phyloP scores from a whole-genome alignment of 1,284 basidiomycete genomes.

The Farysia itapuensis region DNA sequence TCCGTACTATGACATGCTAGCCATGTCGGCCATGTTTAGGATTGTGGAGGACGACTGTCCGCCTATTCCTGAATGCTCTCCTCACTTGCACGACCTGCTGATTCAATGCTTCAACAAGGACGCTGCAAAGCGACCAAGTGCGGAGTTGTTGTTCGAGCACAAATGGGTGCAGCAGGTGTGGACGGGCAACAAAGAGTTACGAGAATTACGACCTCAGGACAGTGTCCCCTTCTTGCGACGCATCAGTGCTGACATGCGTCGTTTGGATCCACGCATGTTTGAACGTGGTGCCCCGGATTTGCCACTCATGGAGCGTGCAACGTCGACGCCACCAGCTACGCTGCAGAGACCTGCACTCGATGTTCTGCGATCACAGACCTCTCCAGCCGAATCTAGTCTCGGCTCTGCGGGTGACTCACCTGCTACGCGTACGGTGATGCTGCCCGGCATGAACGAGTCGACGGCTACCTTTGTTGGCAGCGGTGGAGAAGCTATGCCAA shows the following conservation, averaged over 20 bases:
- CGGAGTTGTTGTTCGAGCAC: constrained; percentile 81
- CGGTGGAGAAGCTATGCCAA: background rate
- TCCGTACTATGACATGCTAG: constrained; percentile 73
- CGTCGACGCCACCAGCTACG: constrained; percentile 28
- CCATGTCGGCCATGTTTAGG: constrained; percentile 72
- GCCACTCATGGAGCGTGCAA: constrained; percentile 33
- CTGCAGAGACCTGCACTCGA: constrained; percentile 18
- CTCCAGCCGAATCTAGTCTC: constrained; percentile 14
- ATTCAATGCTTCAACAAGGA: constrained; percentile 84
- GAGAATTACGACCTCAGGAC: constrained; percentile 70
- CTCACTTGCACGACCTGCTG: constrained; percentile 75
- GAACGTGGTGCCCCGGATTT: constrained; percentile 6
- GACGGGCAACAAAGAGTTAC: constrained; percentile 68
- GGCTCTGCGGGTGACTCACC: constrained; percentile 12
- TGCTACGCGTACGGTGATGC: background rate
- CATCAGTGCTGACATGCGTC: constrained; percentile 79
- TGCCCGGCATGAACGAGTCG: constrained; percentile 6
- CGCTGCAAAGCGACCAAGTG: constrained; percentile 75
- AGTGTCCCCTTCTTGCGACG: constrained; percentile 89
- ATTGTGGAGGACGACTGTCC: constrained; percentile 90
- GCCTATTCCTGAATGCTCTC: constrained; percentile 78
- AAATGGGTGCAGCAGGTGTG: constrained; percentile 82
- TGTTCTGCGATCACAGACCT: constrained; percentile 19
- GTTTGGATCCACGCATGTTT: constrained; percentile 59
- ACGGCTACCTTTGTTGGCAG: background rate